These are phyloP conservation scores for Daldinia loculata DNA, from an alignment of 495 filamentous ascomycete species.

Conservation along the genomic window DNA sequence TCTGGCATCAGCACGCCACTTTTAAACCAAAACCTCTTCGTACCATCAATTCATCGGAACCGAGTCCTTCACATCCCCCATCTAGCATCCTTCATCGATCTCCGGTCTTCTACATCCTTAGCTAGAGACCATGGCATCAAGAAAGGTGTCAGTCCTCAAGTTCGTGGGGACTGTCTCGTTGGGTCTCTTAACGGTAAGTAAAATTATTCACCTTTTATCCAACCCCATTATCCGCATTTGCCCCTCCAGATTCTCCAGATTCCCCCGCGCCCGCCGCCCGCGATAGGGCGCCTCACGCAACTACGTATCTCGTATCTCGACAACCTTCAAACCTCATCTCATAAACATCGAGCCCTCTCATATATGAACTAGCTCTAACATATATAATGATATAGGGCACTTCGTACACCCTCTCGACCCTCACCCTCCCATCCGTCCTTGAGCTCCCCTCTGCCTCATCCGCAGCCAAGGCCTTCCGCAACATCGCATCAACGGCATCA, in stretches of 20 bases:
- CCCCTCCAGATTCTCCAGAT: slow-evolving; percentile 33
- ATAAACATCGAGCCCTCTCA: background rate
- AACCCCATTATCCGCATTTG: slow-evolving; percentile 26
- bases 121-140: slow-evolving; percentile 68
- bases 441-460: slow-evolving; percentile 74
- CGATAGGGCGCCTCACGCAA: slow-evolving; percentile 16
- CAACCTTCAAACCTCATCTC: background rate
- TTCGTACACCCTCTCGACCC: slow-evolving; percentile 77
- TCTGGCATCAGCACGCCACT: slow-evolving; percentile 1
- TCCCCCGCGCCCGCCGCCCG: slow-evolving; percentile 26
- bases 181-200: slow-evolving; percentile 82
- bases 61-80: slow-evolving; percentile 15
- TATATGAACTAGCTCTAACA: background rate
- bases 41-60: background rate
- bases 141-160: slow-evolving; percentile 77
- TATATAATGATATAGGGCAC: slow-evolving; percentile 66
- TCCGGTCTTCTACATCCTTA: slow-evolving; percentile 9
- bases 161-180: slow-evolving; percentile 90
- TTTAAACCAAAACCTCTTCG: background rate
- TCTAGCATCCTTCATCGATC: slow-evolving; percentile 11
- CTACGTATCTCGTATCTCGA: slow-evolving; percentile 5
- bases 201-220: background rate
- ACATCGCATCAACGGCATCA: slow-evolving; percentile 66
- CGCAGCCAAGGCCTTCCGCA: slow-evolving; percentile 70
- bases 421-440: slow-evolving; percentile 79